Evolutionary conservation across 805 yeast genomes (phyloP).

Genomic region (Debaryomyces prosopidis): DNA sequence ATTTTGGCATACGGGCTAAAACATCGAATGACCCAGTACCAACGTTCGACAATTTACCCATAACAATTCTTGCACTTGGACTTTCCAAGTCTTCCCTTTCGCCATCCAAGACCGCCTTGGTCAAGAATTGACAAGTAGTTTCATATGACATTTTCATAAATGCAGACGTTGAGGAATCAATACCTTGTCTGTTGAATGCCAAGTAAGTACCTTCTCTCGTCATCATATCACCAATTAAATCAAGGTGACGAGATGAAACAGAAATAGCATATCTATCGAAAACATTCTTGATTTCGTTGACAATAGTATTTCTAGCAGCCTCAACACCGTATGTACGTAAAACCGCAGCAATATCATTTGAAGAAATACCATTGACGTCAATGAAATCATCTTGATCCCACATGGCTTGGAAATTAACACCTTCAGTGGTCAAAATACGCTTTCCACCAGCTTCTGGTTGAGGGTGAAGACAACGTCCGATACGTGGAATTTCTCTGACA

Average conservation of each 20-base stretch:
- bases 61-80: slow-evolving; percentile 90
- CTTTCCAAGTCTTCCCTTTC: slow-evolving; percentile 85
- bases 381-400: slow-evolving; percentile 96
- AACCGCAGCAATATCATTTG: slow-evolving; percentile 92
- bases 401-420: slow-evolving; percentile 96
- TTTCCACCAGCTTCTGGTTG: slow-evolving; percentile 58
- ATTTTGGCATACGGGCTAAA: slow-evolving; percentile 47
- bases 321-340: slow-evolving; percentile 94
- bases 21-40: slow-evolving; percentile 98
- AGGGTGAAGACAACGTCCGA: slow-evolving; percentile 92
- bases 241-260: slow-evolving; percentile 91
- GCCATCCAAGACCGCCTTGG: slow-evolving; percentile 92
- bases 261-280: slow-evolving; percentile 95
- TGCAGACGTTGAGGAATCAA: slow-evolving; percentile 91
- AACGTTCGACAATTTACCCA: slow-evolving; percentile 86
- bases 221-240: slow-evolving; percentile 97
- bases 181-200: slow-evolving; percentile 98
- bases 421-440: slow-evolving; percentile 89
- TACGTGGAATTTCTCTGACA: slow-evolving; percentile 86
- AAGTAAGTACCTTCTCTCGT: slow-evolving; percentile 96
- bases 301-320: slow-evolving; percentile 97
- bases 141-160: slow-evolving; percentile 99
- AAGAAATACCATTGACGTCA: slow-evolving; percentile 83
- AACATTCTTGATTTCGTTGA: slow-evolving; percentile 91
- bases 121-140: slow-evolving; percentile 95